Percentiles rank a stretch among this genome's conserved stretches.
These are phyloP conservation scores for Rhytidiadelphus loreus DNA, from an alignment of 225 moss, liverwort and hornwort genomes.

Conservation along the genomic window DNA sequence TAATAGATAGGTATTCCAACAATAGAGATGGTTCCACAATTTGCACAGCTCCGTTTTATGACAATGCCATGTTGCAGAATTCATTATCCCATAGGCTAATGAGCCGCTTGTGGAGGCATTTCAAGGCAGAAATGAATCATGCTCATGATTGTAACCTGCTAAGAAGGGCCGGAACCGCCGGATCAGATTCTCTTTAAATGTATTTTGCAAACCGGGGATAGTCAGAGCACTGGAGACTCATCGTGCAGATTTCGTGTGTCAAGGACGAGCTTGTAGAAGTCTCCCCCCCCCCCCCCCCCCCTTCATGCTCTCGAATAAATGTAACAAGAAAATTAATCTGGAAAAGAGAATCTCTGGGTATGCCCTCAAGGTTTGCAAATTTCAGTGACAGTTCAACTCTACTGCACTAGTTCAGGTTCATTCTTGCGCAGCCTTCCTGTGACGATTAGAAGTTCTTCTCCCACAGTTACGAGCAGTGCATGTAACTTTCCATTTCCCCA, in stretches of 20 bases:
- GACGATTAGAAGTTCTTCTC: not conserved
- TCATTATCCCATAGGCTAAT: not conserved
- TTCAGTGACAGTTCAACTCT: not conserved
- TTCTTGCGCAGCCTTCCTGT: not conserved
- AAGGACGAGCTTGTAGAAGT: not conserved
- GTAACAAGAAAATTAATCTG: not conserved
- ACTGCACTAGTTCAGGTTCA: not conserved
- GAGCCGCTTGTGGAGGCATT: not conserved
- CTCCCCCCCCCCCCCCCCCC: not conserved
- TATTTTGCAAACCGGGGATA: not conserved
- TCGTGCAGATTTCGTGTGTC: not conserved
- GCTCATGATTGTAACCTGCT: not conserved
- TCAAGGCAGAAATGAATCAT: not conserved
- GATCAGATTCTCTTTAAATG: not conserved
- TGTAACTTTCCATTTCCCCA: not conserved
- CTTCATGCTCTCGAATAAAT: not conserved
- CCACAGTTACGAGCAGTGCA: not conserved
- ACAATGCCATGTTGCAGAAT: not conserved
- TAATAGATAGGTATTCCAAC: not conserved
- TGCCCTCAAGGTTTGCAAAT: not conserved
- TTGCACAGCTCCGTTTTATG: not conserved
- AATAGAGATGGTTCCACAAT: not conserved
- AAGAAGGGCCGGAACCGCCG: not conserved
- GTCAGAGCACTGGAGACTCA: not conserved
- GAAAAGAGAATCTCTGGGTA: not conserved